Base-by-base conservation (phyloP, 31 red algal species). In the Odonthalia washingtoniensis region DNA sequence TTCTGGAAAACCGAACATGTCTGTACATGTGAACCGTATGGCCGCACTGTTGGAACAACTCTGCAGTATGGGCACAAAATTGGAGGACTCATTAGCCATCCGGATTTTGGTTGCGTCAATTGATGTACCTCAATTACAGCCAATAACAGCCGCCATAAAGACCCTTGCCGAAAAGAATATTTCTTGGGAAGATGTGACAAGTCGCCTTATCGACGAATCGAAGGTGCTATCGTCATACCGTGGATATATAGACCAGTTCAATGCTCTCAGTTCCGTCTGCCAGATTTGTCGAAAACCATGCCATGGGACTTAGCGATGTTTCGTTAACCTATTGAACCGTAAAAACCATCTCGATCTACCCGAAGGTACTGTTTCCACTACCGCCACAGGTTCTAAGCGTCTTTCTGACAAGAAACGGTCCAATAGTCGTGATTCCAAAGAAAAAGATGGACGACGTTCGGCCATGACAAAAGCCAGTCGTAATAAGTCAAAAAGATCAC, bases 91-190 rank as follows among this genome's bases (percentile, higher is more conserved):
- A 61, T 53, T 78, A 26, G 38, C 72, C 1, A 62, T 87, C n/a
- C 53, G 38, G 1, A 31, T 87, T 16, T 39, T 87, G 36, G 65
- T 77, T 1, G 43, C 84, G 1, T 77, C 84, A 38, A 68, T 87
- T 65, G 44, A 52, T 65, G 84, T 64, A 37, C 37, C n/a, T 17
- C 5, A 77, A 41, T 43, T 87, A 0, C 49, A 43, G 24, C 72
- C 72, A 30, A 26, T 77, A 36, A 76, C 70, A 21, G 84, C 84
- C 16, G 84, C 84, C 34, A 67, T 87, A 49, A 87, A 87, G 46
- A 87, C 72, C 2, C 69, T 87, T 0, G 39, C 84, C 33, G 27
- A 74, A 14, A n/a, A 77, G 1, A 77, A 76, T 42, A 30, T 46
- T 2, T 66, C 70, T 24, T 87, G 84, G 84, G 69, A 87, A 46